Conservation (phyloP, 2,329 filamentous ascomycete genomes). For the Pestalotiopsis sp. region DNA sequence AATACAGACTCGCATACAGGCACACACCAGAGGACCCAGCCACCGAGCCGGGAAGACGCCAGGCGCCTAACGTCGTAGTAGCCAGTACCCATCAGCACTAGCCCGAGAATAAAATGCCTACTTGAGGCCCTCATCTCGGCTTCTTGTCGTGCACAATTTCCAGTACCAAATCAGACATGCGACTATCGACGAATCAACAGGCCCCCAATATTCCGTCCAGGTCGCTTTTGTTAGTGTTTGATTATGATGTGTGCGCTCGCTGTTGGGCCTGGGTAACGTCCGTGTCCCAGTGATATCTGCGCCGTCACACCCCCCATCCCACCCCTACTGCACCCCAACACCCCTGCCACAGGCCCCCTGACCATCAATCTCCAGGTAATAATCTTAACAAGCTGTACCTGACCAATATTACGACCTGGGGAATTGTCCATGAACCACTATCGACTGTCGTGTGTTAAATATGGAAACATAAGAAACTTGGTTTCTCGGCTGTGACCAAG, state of each 20-base stretch:
- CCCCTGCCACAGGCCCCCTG: conserved; percentile 2
- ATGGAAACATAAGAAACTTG: conserved; percentile 5
- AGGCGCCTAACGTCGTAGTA: background rate
- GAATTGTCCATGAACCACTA: background rate
- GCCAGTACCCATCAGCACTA: background rate
- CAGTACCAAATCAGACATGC: background rate
- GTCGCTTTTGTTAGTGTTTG: background rate
- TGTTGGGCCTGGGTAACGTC: background rate
- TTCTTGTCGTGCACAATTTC: background rate
- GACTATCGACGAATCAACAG: background rate
- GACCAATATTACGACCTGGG: background rate
- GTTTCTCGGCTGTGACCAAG: background rate
- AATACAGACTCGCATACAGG: background rate
- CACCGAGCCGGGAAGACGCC: background rate
- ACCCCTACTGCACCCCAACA: background rate
- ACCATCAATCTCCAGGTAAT: conserved; percentile 7
- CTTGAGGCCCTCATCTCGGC: background rate
- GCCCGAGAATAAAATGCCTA: background rate
- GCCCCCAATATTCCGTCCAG: background rate
- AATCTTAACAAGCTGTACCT: conserved; percentile 10
- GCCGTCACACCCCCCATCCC: background rate
- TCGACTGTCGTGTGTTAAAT: conserved; percentile 1
- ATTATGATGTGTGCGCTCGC: background rate
- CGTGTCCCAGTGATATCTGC: background rate
- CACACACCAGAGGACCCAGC: background rate